A percentile compares a stretch with the other conserved stretches of the same genome.
These are phyloP conservation scores for Papilionanthe hybrid DNA, from an alignment of 116 monocot genomes.

Conservation along the genomic window DNA sequence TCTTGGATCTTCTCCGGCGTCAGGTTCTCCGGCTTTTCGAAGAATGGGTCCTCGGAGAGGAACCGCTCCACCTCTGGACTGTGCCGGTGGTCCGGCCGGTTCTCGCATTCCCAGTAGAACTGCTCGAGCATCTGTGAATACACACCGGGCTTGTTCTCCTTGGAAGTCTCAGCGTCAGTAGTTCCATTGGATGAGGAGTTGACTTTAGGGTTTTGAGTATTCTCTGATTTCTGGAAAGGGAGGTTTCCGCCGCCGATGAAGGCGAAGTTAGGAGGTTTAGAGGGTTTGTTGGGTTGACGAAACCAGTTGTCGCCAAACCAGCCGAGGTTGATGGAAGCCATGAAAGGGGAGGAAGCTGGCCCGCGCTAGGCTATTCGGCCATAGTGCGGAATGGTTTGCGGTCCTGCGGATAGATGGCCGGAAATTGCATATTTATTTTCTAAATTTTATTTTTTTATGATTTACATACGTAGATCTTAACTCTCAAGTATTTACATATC, in stretches of 20 bases:
- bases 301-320: constrained; percentile 76
- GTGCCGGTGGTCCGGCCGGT: constrained; percentile 74
- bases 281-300: constrained; percentile 27
- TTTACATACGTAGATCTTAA: too few species aligned
- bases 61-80: constrained; percentile 62
- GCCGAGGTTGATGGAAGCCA: constrained; percentile 75
- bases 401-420: too few species aligned
- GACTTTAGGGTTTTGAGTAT: constrained; percentile 10
- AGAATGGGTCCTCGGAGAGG: constrained; percentile 52
- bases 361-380: too few species aligned
- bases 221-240: constrained; percentile 24
- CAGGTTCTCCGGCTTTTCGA: constrained; percentile 46
- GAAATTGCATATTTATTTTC: too few species aligned
- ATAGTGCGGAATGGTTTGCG: too few species aligned
- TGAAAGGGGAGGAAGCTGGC: neutral
- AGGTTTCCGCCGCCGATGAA: constrained; percentile 53
- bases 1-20: constrained; percentile 68
- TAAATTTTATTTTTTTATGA: too few species aligned
- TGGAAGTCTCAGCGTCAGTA: neutral
- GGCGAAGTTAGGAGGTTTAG: constrained; percentile 44
- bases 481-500: too few species aligned
- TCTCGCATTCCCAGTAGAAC: constrained; percentile 66
- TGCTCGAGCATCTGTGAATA: constrained; percentile 71
- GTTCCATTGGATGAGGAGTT: constrained; percentile 5
- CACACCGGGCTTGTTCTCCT: constrained; percentile 13